phyloP scores from a whole-genome alignment of 169 alveolate genomes.

The Toxoplasma gondii region DNA sequence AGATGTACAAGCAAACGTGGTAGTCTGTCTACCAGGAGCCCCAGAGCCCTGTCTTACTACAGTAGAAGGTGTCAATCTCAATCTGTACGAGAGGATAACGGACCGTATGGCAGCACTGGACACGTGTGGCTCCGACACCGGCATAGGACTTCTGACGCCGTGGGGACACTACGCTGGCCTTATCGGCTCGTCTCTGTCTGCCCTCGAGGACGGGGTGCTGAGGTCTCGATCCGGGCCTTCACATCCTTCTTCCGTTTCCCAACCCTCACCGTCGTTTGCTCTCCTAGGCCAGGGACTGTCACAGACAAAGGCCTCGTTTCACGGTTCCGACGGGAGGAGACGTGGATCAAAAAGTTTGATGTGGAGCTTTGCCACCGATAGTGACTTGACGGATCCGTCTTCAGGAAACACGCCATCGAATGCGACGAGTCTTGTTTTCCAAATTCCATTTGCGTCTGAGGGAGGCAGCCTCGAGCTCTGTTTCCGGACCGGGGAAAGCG shows the following conservation, averaged over 20 bases:
- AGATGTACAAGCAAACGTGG: neutral
- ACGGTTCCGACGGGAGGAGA: too few relatives aligned
- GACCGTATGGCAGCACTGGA: slow-evolving; percentile 7
- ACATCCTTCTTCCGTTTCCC: neutral
- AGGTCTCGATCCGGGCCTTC: neutral
- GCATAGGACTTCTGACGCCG: neutral
- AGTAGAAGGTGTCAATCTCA: neutral
- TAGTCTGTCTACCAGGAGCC: neutral
- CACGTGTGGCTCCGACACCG: neutral
- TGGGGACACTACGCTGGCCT: neutral
- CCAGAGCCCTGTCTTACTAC: neutral
- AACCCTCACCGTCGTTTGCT: neutral
- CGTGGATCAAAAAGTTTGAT: neutral
- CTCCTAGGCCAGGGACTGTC: neutral
- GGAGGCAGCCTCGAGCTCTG: neutral
- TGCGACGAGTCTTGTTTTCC: neutral
- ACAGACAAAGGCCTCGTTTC: too few relatives aligned
- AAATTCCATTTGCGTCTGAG: neutral
- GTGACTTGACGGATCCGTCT: neutral
- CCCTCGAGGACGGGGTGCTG: neutral
- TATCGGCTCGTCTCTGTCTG: neutral
- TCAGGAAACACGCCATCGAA: neutral
- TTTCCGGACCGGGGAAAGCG: neutral
- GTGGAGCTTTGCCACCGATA: neutral
- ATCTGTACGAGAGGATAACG: neutral